phyloP scores from a whole-genome alignment of 768 basidiomycete genomes.

The Jaapia argillacea region DNA sequence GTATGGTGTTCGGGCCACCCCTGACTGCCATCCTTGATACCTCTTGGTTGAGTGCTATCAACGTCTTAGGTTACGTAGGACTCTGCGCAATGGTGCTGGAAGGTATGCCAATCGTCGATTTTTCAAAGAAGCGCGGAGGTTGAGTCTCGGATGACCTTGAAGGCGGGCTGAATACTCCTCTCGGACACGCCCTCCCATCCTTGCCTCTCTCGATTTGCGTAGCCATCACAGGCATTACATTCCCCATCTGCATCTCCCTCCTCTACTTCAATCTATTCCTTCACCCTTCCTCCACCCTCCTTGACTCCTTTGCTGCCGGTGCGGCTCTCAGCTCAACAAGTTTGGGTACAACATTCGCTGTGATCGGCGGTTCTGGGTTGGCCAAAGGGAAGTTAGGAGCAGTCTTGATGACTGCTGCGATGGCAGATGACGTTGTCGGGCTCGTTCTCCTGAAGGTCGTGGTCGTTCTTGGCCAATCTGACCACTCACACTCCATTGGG shows the following conservation, averaged over 20 bases:
- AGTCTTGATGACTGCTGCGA: neutral
- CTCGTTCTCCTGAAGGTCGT: slow-evolving; percentile 1
- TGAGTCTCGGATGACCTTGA: slow-evolving; percentile 45
- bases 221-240: slow-evolving; percentile 39
- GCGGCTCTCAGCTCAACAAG: slow-evolving; percentile 55
- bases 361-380: neutral
- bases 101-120: slow-evolving; percentile 4
- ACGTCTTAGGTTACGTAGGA: slow-evolving; percentile 33
- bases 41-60: slow-evolving; percentile 32
- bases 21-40: slow-evolving; percentile 32
- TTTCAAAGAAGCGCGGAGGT: slow-evolving; percentile 2
- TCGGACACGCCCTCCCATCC: slow-evolving; percentile 32
- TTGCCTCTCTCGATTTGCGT: slow-evolving; percentile 36
- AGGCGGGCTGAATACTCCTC: slow-evolving; percentile 48
- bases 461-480: neutral
- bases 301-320: slow-evolving; percentile 52
- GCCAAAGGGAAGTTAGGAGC: neutral
- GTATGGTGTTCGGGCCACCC: slow-evolving; percentile 46
- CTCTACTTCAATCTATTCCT: slow-evolving; percentile 20
- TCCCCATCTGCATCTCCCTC: slow-evolving; percentile 29
- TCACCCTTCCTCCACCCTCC: slow-evolving; percentile 32
- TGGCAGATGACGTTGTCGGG: neutral
- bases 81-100: slow-evolving; percentile 18
- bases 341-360: slow-evolving; percentile 48
- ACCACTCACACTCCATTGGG: neutral